phyloP scores from a whole-genome alignment of 768 basidiomycete species.

The Trametes maxima region DNA sequence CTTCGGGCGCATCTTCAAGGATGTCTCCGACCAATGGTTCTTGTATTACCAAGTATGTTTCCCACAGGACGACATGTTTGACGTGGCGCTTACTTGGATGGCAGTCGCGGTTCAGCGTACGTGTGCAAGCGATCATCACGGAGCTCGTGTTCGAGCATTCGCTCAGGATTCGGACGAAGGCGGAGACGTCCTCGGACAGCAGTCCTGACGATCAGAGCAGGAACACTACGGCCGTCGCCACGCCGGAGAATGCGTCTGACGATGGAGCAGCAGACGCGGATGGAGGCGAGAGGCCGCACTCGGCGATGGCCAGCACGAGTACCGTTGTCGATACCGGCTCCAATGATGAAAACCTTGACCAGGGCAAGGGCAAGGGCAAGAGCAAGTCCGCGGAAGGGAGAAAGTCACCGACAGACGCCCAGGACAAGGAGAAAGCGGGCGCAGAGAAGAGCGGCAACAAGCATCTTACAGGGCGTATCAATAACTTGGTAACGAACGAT shows the following conservation, averaged over 20 bases:
- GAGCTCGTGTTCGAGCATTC: constrained; percentile 56
- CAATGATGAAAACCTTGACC: not conserved
- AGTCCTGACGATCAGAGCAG: not conserved
- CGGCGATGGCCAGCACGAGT: not conserved
- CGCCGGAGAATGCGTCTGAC: constrained; percentile 25
- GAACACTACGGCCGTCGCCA: constrained; percentile 17
- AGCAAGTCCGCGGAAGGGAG: not conserved
- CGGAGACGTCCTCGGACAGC: constrained; percentile 30
- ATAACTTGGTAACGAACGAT: constrained; percentile 76
- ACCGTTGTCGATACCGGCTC: not conserved
- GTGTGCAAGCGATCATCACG: constrained; percentile 47
- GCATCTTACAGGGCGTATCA: constrained; percentile 76
- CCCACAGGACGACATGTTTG: not conserved
- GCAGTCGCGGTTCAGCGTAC: constrained; percentile 32
- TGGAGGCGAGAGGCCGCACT: constrained; percentile 13
- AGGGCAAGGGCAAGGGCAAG: constrained; percentile 9
- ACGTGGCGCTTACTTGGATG: not conserved
- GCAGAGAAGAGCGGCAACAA: constrained; percentile 23
- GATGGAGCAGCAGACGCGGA: not conserved
- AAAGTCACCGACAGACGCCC: not conserved
- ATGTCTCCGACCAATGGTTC: constrained; percentile 45
- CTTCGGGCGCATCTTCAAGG: constrained; percentile 38
- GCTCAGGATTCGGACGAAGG: constrained; percentile 52
- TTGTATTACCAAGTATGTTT: constrained; percentile 37
- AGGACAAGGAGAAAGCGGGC: not conserved